These are phyloP conservation scores for Tuctoria greenei DNA, from an alignment of 176 grass and related monocot species.

Conservation along the genomic window DNA sequence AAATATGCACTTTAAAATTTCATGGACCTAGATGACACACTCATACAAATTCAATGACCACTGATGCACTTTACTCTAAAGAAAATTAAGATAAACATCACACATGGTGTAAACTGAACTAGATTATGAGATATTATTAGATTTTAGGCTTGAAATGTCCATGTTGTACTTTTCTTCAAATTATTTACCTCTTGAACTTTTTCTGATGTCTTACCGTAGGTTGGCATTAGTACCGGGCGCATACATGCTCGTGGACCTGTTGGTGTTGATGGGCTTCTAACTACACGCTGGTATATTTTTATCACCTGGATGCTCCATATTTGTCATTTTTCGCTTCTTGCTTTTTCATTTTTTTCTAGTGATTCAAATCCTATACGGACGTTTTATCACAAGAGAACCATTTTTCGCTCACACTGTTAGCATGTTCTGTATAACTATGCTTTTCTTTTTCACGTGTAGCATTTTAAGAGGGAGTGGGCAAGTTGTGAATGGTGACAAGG, in stretches of 20 bases:
- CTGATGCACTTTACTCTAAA: too few relatives aligned
- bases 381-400: too few relatives aligned
- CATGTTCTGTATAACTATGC: not conserved
- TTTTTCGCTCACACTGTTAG: too few relatives aligned
- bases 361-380: not conserved
- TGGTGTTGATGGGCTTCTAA: slow-evolving; percentile 93
- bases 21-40: too few relatives aligned
- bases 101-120: not conserved
- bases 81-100: not conserved
- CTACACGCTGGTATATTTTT: slow-evolving; percentile 77
- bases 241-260: slow-evolving; percentile 99
- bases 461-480: slow-evolving; percentile 88
- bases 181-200: slow-evolving; percentile 25
- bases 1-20: too few relatives aligned
- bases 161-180: not conserved
- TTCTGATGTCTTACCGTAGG: slow-evolving; percentile 55
- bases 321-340: not conserved
- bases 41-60: too few relatives aligned
- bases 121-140: not conserved
- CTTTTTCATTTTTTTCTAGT: not conserved
- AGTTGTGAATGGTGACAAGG: slow-evolving; percentile 92
- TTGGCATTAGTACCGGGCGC: slow-evolving; percentile 98
- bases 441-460: slow-evolving; percentile 42
- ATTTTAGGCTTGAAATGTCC: not conserved
- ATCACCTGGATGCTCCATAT: not conserved